A percentile compares a stretch with the other conserved stretches of the same genome.
These are phyloP conservation scores for Agaricus sinodeliciosus DNA, from an alignment of 768 basidiomycete genomes.

Conservation along the genomic window DNA sequence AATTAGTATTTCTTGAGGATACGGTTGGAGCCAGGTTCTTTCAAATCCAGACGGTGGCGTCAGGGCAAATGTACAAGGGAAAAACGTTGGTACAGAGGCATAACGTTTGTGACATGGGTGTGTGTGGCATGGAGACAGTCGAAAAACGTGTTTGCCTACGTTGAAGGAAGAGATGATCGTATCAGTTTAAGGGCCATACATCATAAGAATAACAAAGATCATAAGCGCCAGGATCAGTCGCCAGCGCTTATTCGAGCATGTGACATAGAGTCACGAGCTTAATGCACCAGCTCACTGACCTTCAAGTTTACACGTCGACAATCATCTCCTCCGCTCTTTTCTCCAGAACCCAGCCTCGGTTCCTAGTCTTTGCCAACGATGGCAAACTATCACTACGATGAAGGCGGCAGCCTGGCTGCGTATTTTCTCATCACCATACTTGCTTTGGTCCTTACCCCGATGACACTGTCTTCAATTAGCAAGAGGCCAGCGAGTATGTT, in stretches of 20 bases:
- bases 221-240: not conserved
- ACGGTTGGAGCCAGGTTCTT: too few species aligned
- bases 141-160: too few species aligned
- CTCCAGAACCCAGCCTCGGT: not conserved
- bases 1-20: too few species aligned
- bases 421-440: constrained; percentile 93
- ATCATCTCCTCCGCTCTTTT: not conserved
- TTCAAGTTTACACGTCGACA: constrained; percentile 5
- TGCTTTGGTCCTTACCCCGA: constrained; percentile 72
- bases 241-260: not conserved
- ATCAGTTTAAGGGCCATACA: too few species aligned
- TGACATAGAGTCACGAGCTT: constrained; percentile 8
- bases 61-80: too few species aligned
- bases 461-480: constrained; percentile 51
- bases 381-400: constrained; percentile 84
- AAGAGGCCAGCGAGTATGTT: constrained; percentile 36
- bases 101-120: too few species aligned
- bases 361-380: constrained; percentile 29
- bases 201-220: not conserved
- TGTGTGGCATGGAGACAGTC: too few species aligned
- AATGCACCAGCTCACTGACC: constrained; percentile 7
- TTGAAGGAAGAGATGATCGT: too few species aligned
- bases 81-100: too few species aligned
- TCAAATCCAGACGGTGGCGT: too few species aligned
- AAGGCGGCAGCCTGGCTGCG: constrained; percentile 77